Percentiles rank a stretch among this genome's conserved stretches.
Conservation (phyloP, 306 rosid genomes). For the Quillaja saponaria region DNA sequence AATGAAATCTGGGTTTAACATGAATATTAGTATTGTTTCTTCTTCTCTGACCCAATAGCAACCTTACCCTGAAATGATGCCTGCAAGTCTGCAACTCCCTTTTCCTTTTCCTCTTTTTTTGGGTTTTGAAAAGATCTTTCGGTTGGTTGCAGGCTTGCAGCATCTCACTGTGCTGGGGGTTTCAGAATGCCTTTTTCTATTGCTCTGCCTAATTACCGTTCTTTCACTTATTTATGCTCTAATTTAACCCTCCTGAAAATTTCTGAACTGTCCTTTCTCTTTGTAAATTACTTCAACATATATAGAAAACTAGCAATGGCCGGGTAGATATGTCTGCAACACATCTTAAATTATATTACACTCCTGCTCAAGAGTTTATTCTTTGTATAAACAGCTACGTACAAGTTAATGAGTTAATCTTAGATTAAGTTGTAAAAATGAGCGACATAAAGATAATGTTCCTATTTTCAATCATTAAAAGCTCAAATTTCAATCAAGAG, state of each 20-base stretch:
- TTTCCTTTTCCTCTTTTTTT: not conserved
- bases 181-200: conserved; percentile 25
- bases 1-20: conserved; percentile 8
- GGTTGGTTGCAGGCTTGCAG: conserved; percentile 7
- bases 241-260: conserved; percentile 25
- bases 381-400: too few relatives aligned
- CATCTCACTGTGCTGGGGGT: not conserved
- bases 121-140: conserved; percentile 27
- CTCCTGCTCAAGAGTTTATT: too few relatives aligned
- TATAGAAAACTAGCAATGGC: too few relatives aligned
- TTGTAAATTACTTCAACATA: too few relatives aligned
- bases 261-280: conserved; percentile 26
- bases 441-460: too few relatives aligned
- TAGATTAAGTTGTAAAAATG: conserved; percentile 31
- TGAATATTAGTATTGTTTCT: conserved; percentile 10
- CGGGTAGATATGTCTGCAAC: too few relatives aligned
- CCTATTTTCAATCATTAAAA: too few relatives aligned
- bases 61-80: conserved; percentile 1
- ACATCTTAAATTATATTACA: too few relatives aligned
- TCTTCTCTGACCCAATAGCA: conserved; percentile 1
- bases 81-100: not conserved
- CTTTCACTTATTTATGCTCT: conserved; percentile 43
- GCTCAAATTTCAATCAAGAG: too few relatives aligned
- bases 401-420: conserved; percentile 32
- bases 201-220: conserved; percentile 27